A percentile compares a stretch with the other conserved stretches of the same genome.
phyloP scores from a whole-genome alignment of 495 filamentous ascomycete genomes.

The Talaromyces borbonicus region DNA sequence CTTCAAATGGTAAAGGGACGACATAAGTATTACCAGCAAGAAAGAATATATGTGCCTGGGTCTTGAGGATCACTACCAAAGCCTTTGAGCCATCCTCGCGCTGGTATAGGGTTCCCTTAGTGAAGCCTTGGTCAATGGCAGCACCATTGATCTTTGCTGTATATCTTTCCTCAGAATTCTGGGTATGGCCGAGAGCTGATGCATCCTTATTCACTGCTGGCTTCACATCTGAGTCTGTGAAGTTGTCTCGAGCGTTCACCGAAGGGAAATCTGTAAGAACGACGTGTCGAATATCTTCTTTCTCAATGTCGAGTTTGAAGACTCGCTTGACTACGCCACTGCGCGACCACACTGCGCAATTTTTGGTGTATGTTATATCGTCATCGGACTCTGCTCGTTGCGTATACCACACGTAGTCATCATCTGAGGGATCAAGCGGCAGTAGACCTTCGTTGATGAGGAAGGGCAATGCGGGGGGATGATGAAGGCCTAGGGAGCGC shows the following conservation, averaged over 20 bases:
- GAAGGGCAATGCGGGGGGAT: slow-evolving; percentile 71
- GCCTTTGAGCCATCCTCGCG: slow-evolving; percentile 41
- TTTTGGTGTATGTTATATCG: slow-evolving; percentile 74
- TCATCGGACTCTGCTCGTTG: slow-evolving; percentile 55
- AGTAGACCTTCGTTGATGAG: slow-evolving; percentile 75
- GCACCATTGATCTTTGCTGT: neutral
- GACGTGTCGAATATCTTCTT: slow-evolving; percentile 74
- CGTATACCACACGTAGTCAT: slow-evolving; percentile 68
- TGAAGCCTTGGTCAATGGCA: slow-evolving; percentile 1
- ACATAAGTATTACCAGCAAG: slow-evolving; percentile 82
- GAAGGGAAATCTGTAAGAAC: slow-evolving; percentile 73
- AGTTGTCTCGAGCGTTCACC: slow-evolving; percentile 7
- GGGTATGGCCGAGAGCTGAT: slow-evolving; percentile 11
- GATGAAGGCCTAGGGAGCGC: slow-evolving; percentile 78
- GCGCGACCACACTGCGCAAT: slow-evolving; percentile 84
- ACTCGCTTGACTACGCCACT: slow-evolving; percentile 77
- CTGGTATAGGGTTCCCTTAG: neutral
- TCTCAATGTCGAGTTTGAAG: slow-evolving; percentile 79
- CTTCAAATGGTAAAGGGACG: slow-evolving; percentile 87
- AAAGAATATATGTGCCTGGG: slow-evolving; percentile 88
- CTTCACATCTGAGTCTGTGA: slow-evolving; percentile 10
- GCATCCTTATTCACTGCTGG: slow-evolving; percentile 16
- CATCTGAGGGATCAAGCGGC: slow-evolving; percentile 51
- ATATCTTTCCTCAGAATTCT: slow-evolving; percentile 9
- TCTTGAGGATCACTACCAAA: slow-evolving; percentile 83